Conservation (phyloP, 1,139 yeast genomes). For the Hyphopichia buzzinii region DNA sequence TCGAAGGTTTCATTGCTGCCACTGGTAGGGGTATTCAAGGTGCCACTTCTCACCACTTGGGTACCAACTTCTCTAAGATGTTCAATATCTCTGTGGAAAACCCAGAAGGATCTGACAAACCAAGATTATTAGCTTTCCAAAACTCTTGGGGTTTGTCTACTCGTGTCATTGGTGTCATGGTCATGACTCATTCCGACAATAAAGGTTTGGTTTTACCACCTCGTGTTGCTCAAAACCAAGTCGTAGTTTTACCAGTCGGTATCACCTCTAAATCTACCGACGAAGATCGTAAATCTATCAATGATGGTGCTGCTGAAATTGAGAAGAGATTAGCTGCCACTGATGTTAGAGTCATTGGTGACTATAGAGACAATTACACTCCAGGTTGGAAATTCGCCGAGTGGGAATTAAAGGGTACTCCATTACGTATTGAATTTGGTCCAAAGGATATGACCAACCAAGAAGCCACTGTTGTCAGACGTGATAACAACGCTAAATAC, state of each 20-base stretch:
- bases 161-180: constrained; percentile 98
- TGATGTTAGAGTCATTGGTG: constrained; percentile 76
- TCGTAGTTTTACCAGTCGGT: constrained; percentile 92
- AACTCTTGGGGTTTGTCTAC: constrained; percentile 99
- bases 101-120: constrained; percentile 86
- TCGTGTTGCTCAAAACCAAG: constrained; percentile 90
- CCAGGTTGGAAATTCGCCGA: constrained; percentile 99
- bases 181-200: constrained; percentile 97
- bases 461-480: constrained; percentile 86
- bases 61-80: constrained; percentile 98
- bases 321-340: constrained; percentile 55
- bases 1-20: constrained; percentile 95
- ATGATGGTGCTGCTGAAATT: constrained; percentile 65
- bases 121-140: constrained; percentile 87
- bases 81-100: constrained; percentile 93
- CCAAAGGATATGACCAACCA: constrained; percentile 86
- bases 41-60: constrained; percentile 96
- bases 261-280: constrained; percentile 81
- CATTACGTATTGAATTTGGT: constrained; percentile 91
- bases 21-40: constrained; percentile 99
- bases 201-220: constrained; percentile 98
- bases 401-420: constrained; percentile 95
- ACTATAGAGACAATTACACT: constrained; percentile 89
- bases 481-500: constrained; percentile 81
- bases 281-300: constrained; percentile 69